Conservation (phyloP, 306 rosid species). For the Pterocarpus santalinus region DNA sequence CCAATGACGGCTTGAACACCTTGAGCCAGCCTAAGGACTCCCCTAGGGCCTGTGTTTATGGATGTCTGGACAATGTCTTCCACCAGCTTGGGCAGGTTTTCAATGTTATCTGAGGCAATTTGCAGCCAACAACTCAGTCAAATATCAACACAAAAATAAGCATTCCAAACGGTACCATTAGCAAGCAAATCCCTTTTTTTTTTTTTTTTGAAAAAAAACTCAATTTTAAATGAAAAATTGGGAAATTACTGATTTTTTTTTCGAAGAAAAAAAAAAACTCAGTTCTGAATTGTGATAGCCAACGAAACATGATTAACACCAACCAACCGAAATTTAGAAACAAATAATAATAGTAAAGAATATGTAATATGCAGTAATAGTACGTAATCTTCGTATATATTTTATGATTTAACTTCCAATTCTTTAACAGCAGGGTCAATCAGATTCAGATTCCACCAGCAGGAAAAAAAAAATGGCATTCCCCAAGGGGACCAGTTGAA, state of each 20-base stretch:
- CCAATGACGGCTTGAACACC: constrained; percentile 90
- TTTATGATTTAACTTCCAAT: neutral
- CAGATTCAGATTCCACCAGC: neutral
- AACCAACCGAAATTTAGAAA: neutral
- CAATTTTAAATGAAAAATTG: neutral
- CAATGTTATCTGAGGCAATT: constrained; percentile 66
- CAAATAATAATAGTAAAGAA: too few relatives aligned
- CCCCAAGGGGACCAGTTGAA: neutral
- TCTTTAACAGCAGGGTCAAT: neutral
- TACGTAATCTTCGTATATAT: neutral
- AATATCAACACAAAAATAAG: neutral
- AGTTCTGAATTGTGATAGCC: neutral
- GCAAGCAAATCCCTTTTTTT: neutral
- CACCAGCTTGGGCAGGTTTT: constrained; percentile 81
- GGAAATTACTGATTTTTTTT: neutral
- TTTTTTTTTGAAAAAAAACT: too few relatives aligned
- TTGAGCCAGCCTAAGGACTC: constrained; percentile 85
- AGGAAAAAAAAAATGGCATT: neutral
- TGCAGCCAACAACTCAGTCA: neutral
- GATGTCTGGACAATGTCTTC: constrained; percentile 95
- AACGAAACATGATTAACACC: neutral
- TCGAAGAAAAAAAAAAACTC: neutral
- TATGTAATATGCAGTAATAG: too few relatives aligned
- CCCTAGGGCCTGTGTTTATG: constrained; percentile 86
- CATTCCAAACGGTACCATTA: neutral